A percentile compares a stretch with the other conserved stretches of the same genome.
Conservation (phyloP, 768 basidiomycete species). For the Termitomyces sp. region DNA sequence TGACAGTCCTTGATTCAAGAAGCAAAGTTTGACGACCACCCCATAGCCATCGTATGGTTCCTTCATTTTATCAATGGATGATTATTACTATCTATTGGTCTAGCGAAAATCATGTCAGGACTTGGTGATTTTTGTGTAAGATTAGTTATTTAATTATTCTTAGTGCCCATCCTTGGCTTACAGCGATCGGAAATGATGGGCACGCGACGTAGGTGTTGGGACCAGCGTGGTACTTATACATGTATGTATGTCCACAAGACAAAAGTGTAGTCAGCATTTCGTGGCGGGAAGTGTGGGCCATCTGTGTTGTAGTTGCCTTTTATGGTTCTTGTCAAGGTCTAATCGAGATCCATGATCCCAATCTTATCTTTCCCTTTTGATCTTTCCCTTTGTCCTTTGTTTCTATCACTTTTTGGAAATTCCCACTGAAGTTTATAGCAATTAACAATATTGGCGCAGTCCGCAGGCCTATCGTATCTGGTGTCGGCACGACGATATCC, state of each 20-base stretch:
- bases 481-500: not conserved
- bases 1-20: constrained; percentile 27
- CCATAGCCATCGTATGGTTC: constrained; percentile 22
- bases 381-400: constrained; percentile 12
- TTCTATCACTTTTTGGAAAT: constrained; percentile 8
- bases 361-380: constrained; percentile 15
- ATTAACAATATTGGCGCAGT: not conserved
- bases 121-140: not conserved
- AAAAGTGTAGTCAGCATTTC: not conserved
- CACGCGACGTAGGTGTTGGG: not conserved
- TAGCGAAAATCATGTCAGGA: not conserved
- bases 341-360: constrained; percentile 10
- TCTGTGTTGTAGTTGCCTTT: constrained; percentile 2
- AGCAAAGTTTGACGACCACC: constrained; percentile 30
- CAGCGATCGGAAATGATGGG: not conserved
- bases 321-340: not conserved
- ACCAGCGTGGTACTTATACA: not conserved
- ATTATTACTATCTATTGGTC: constrained; percentile 3
- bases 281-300: not conserved
- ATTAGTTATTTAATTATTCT: not conserved
- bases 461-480: not conserved
- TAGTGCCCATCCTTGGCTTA: not conserved
- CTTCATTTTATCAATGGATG: not conserved
- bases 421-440: constrained; percentile 13
- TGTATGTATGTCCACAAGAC: not conserved